Evolutionary conservation across 164 flowering plant species (phyloP).

Genomic region (Stephania japonica): DNA sequence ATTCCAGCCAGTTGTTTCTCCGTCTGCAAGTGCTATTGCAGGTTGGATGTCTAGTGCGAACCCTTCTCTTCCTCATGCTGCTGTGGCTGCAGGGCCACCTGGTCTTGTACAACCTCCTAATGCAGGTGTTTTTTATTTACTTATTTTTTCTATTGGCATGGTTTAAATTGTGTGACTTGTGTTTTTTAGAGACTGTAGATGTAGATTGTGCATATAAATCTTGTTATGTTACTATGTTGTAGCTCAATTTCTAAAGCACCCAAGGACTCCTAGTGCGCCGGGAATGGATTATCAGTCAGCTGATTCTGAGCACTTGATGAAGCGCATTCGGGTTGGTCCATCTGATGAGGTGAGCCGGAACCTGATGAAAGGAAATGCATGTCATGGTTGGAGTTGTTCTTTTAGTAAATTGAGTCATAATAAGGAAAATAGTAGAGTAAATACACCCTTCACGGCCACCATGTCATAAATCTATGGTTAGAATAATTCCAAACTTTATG

Average conservation of each 20-base stretch:
- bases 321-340: conserved; percentile 58
- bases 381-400: too few species aligned
- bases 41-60: conserved; percentile 57
- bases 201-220: not conserved
- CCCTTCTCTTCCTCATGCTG: conserved; percentile 49
- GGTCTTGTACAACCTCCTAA: conserved; percentile 47
- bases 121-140: conserved; percentile 37
- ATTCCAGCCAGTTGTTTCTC: conserved; percentile 60
- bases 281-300: conserved; percentile 67
- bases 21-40: conserved; percentile 54
- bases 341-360: conserved; percentile 54
- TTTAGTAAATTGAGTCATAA: too few species aligned
- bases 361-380: too few species aligned
- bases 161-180: not conserved
- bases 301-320: conserved; percentile 67
- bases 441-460: too few species aligned
- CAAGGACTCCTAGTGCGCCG: conserved; percentile 52
- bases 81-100: conserved; percentile 51
- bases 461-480: too few species aligned
- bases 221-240: conserved; percentile 8
- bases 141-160: not conserved
- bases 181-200: not conserved
- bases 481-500: too few species aligned
- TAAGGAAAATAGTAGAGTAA: too few species aligned
- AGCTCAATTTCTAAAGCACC: conserved; percentile 66